phyloP scores from a whole-genome alignment of 78 protist genomes.

The Cyanophora paradoxa region DNA sequence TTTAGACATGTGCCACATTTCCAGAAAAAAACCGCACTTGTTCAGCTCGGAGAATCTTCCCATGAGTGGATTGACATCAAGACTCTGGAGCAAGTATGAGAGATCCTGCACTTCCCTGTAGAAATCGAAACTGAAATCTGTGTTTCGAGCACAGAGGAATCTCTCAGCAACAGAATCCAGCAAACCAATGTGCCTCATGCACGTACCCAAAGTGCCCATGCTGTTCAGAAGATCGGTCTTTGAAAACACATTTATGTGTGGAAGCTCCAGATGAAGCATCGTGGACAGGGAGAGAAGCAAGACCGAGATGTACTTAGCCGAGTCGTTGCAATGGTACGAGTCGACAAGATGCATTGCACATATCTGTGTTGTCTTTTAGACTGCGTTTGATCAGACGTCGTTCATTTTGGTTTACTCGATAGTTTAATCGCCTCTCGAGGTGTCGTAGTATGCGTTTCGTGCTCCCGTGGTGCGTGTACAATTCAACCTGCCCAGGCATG shows the following conservation, averaged over 20 bases:
- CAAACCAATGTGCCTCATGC: neutral
- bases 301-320: slow-evolving; percentile 79
- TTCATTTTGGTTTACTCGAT: too few species aligned
- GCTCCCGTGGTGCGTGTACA: slow-evolving; percentile 81
- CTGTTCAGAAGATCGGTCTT: slow-evolving; percentile 83
- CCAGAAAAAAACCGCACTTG: slow-evolving; percentile 12
- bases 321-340: slow-evolving; percentile 72
- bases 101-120: slow-evolving; percentile 73
- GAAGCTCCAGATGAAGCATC: slow-evolving; percentile 82
- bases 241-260: slow-evolving; percentile 92
- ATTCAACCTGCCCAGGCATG: slow-evolving; percentile 97
- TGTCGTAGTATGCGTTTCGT: neutral
- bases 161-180: too few species aligned
- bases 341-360: slow-evolving; percentile 74
- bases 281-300: slow-evolving; percentile 71
- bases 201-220: slow-evolving; percentile 39
- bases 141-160: too few species aligned
- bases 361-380: neutral
- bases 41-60: neutral
- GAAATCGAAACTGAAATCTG: slow-evolving; percentile 71
- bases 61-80: too few species aligned
- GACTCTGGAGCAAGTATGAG: slow-evolving; percentile 4
- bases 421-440: neutral
- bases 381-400: neutral
- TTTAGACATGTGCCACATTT: slow-evolving; percentile 10